These are phyloP conservation scores for Neurospora sp. DNA, from an alignment of 495 filamentous ascomycete genomes.

Conservation along the genomic window DNA sequence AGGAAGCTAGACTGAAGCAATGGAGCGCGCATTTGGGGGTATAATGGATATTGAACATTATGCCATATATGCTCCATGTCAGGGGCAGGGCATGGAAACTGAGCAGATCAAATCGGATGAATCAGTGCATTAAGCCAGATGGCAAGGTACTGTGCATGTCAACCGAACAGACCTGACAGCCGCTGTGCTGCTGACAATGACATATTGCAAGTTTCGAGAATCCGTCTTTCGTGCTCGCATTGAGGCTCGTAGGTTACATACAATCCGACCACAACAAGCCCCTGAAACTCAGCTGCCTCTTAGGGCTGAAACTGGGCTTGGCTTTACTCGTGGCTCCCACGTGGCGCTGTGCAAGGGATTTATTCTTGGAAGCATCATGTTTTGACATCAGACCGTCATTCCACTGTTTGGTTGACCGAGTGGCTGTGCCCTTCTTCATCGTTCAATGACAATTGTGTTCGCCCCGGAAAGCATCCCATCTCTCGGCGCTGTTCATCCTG, in stretches of 20 bases:
- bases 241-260: neutral
- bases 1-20: neutral
- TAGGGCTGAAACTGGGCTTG: neutral
- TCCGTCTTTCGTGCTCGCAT: neutral
- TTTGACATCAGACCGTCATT: neutral
- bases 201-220: neutral
- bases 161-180: neutral
- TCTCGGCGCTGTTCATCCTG: neutral
- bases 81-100: neutral
- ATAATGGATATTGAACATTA: too few species aligned
- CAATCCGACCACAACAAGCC: neutral
- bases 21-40: too few species aligned
- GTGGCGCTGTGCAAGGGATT: neutral
- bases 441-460: neutral
- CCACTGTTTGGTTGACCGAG: neutral
- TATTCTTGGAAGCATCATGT: neutral
- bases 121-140: neutral
- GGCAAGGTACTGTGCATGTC: neutral
- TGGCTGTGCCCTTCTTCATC: neutral
- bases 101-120: neutral
- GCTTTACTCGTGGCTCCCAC: neutral
- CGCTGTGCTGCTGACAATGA: neutral
- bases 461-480: neutral
- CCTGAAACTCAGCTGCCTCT: neutral
- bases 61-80: neutral